Conservation (phyloP, 2,329 filamentous ascomycete species). For the Aspergillus terreus region DNA sequence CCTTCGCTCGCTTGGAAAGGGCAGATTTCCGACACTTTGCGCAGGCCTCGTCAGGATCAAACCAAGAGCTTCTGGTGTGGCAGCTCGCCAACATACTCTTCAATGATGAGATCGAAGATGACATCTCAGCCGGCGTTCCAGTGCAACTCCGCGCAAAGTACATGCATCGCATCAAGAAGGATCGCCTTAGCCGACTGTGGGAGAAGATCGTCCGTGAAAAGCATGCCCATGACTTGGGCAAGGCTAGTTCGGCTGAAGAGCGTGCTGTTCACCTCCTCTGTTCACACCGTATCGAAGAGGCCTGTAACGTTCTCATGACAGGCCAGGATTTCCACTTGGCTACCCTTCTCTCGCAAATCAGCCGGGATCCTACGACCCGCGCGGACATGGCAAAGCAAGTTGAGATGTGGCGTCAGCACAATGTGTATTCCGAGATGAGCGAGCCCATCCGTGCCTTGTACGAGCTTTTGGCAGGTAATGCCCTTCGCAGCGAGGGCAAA, state of each 20-base stretch:
- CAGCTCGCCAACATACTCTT: constrained; percentile 82
- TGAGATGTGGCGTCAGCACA: constrained; percentile 76
- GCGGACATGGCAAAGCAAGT: constrained; percentile 77
- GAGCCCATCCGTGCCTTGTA: constrained; percentile 83
- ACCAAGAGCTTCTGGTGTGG: constrained; percentile 62
- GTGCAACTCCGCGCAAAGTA: constrained; percentile 37
- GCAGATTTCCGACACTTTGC: constrained; percentile 33
- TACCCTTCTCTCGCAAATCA: constrained; percentile 78
- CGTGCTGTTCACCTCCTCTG: constrained; percentile 78
- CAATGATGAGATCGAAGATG: constrained; percentile 57
- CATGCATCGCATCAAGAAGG: constrained; percentile 45
- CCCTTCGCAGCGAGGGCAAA: constrained; percentile 76
- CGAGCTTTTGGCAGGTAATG: constrained; percentile 82
- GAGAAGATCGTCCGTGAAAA: constrained; percentile 51
- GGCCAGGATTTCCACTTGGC: constrained; percentile 79
- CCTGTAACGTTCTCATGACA: constrained; percentile 73
- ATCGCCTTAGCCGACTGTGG: constrained; percentile 44
- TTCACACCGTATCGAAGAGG: constrained; percentile 73
- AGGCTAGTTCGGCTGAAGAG: constrained; percentile 67
- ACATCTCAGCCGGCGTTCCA: constrained; percentile 42
- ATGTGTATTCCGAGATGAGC: constrained; percentile 81
- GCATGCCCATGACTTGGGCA: constrained; percentile 65
- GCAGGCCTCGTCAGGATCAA: constrained; percentile 25
- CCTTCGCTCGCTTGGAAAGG: constrained; percentile 45
- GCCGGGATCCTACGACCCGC: constrained; percentile 64